Evolutionary conservation across 805 yeast species (phyloP), one percentile per base, ranked within the genome.

Genomic region (Aciculoconidium aculeatum): DNA sequence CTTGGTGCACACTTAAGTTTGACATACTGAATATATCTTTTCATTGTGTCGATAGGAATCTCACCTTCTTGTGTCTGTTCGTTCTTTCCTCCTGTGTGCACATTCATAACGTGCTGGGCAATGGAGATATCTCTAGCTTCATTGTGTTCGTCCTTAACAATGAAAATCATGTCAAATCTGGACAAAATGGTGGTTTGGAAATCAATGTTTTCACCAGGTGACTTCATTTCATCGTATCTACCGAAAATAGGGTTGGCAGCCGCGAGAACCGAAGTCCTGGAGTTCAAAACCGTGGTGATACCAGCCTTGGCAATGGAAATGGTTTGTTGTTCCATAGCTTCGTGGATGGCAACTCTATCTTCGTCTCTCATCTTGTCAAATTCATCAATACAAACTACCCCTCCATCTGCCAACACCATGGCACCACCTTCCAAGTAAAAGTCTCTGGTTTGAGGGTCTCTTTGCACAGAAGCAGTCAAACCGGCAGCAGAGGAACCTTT

Each of bases 401-500:
- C 99, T 21, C 97, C 97, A 61, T 92, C 98, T 0, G 99, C 98
- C 28, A 92, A 66, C n/a, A 92, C 98, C 96, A 92, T 88, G 6
- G 99, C 99, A 59, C 99, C 99, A 36, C 99, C 98, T 70, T 92
- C 99, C 31, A 92, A 65, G 54, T 84, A 90, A 55, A 90, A 92
- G 45, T 92, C 98, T 40, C 95, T 67, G 0, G 96, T 83, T 14
- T 68, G 65, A 1, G 85, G 70, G 54, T 92, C 97, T 53, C 96
- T 72, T 61, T 90, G 98, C 11, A 92, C 97, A 11, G 95, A 81
- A 1, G 98, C 98, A 2, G 99, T 92, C 58, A 92, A 72, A 77
- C 99, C 99, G 2, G 97, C 99, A 2, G 99, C 99, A 7, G 97
- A 90, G 0, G 98, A 90, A 49, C 99, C 99, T 52, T 92, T 92